phyloP scores from a whole-genome alignment of 768 basidiomycete genomes.

The Rubroboletus pulcherrimus region DNA sequence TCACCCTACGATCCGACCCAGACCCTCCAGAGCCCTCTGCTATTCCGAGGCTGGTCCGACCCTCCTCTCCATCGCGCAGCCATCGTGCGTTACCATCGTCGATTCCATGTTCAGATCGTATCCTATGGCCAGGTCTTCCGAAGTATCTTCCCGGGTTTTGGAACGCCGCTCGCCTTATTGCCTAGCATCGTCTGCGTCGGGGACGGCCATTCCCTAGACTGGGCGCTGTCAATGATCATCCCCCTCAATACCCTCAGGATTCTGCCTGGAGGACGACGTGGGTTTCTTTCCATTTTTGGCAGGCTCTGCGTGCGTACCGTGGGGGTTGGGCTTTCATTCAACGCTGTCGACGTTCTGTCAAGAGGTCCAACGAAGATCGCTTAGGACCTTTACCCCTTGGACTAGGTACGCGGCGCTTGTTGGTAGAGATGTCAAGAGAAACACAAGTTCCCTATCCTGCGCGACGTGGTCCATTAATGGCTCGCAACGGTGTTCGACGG shows the following conservation, averaged over 20 bases:
- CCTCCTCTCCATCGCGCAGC: neutral
- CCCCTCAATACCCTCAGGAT: neutral
- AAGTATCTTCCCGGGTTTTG: neutral
- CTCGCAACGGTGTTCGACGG: neutral
- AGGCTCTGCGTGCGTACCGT: neutral
- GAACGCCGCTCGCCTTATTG: neutral
- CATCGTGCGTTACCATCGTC: neutral
- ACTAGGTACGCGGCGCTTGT: neutral
- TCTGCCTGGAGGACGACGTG: neutral
- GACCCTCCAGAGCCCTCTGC: neutral
- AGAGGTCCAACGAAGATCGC: neutral
- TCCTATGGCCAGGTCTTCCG: neutral
- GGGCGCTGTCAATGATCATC: neutral
- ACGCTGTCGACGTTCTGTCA: neutral
- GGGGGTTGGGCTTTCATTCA: neutral
- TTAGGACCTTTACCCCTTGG: neutral
- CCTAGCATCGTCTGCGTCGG: neutral
- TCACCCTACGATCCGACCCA: neutral
- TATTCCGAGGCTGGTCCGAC: neutral
- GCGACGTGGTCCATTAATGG: neutral
- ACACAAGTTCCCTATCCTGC: no score
- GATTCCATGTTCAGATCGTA: neutral
- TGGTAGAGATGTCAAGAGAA: no score
- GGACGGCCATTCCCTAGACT: neutral
- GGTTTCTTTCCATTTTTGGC: neutral